These are phyloP conservation scores for Tetradesmus lagerheimii DNA, from an alignment of 139 green algal species.

Conservation along the genomic window DNA sequence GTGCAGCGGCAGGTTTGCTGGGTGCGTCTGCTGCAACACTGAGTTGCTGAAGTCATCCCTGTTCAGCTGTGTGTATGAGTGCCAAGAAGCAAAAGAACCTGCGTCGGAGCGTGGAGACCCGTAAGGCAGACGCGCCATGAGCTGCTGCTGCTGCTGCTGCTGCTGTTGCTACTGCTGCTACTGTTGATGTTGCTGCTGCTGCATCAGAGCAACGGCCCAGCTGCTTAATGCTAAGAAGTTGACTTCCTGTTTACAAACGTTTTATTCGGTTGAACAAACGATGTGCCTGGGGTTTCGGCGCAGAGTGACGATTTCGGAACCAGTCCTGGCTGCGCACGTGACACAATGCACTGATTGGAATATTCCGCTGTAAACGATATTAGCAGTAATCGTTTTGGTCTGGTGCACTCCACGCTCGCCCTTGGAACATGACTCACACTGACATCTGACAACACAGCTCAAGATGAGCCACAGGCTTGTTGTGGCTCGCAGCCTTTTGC, in stretches of 20 bases:
- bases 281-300: too few species aligned
- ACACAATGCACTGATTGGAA: background rate
- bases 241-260: too few species aligned
- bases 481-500: background rate
- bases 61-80: background rate
- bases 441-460: background rate
- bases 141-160: background rate
- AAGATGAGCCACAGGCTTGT: background rate
- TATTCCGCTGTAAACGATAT: too few species aligned
- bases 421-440: background rate
- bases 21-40: background rate
- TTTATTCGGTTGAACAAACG: too few species aligned
- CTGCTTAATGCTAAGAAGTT: too few species aligned
- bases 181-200: background rate
- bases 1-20: constrained; percentile 18
- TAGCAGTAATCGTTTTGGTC: too few species aligned
- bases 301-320: background rate
- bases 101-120: background rate
- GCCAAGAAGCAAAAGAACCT: background rate
- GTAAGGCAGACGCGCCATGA: background rate
- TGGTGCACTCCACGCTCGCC: too few species aligned
- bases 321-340: background rate
- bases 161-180: constrained; percentile 6
- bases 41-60: background rate
- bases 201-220: background rate